Base-by-base conservation (phyloP, 257 asterid species). In the Plectranthus barbatus region DNA sequence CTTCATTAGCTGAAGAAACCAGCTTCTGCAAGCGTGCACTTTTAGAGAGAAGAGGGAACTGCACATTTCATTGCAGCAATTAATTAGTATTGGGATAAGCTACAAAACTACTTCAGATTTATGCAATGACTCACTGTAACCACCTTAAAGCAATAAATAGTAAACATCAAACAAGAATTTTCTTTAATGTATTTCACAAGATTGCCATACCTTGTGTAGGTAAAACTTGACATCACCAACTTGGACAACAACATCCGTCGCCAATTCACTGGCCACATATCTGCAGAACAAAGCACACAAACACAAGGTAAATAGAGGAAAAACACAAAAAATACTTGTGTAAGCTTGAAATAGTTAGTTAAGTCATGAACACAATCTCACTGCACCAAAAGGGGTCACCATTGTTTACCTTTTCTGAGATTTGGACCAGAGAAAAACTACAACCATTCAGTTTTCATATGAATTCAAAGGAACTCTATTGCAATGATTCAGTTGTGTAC, bases 31-130 rank as follows among this genome's bases (percentile, higher is more conserved):
- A 55, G 49, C 70, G 75, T 1, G 87, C 79, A 67, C 99, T 80
- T 75, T 89, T 93, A 7, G 97, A 93, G 64, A 93, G 82, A 54
- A 93, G 96, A 12, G 99, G 98, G 56, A 91, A 91, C 98, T 91
- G 77, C 77, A 62, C 10, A 47, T 62, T 46, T 63, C 66, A 49
- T 47, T 56, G 53, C 7, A 39, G 53, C 58, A 54, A 60, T 57
- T 40, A 24, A 66, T 80, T 34, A 76, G 74, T 48, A 60, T 44
- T 17, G 2, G 6, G 45, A 36, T n/a, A 26, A 49, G 6, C 56
- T 49, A 44, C 18, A 11, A 5, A 56, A 59, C 33, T 7, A 40
- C n/a, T n/a, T n/a, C n/a, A n/a, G n/a, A n/a, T n/a, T n/a, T n/a
- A n/a, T n/a, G n/a, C n/a, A n/a, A n/a, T n/a, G n/a, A n/a, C n/a